A percentile compares a stretch with the other conserved stretches of the same genome.
phyloP scores from a whole-genome alignment of 768 basidiomycete species.

The Podaxis sp. region DNA sequence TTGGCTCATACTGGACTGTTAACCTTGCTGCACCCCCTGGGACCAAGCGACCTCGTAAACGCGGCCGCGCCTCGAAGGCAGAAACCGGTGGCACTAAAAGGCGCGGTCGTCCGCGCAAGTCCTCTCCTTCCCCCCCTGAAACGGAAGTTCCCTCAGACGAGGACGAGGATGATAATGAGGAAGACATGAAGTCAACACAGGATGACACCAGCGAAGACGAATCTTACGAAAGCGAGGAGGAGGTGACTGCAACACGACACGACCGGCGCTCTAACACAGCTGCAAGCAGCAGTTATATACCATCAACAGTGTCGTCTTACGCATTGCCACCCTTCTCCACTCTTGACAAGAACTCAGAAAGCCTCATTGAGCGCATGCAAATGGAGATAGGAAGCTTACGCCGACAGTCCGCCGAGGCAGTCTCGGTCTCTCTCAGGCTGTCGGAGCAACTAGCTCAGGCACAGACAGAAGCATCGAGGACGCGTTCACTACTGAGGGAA shows the following conservation, averaged over 20 bases:
- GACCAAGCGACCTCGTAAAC: constrained; percentile 82
- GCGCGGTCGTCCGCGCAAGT: constrained; percentile 14
- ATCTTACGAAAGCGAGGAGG: constrained; percentile 72
- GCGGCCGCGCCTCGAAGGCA: constrained; percentile 46
- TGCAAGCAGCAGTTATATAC: constrained; percentile 14
- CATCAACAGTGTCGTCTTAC: constrained; percentile 29
- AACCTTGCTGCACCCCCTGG: constrained; percentile 83
- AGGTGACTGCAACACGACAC: constrained; percentile 34
- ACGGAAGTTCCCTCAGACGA: constrained; percentile 28
- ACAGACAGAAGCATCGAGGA: constrained; percentile 58
- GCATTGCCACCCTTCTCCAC: constrained; percentile 45
- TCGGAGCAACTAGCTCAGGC: constrained; percentile 71
- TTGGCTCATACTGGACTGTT: constrained; percentile 91
- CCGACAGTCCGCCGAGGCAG: constrained; percentile 67
- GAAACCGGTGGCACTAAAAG: constrained; percentile 10
- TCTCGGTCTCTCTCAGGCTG: constrained; percentile 61
- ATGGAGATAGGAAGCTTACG: constrained; percentile 64
- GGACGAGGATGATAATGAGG: constrained; percentile 43
- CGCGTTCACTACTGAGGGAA: constrained; percentile 52
- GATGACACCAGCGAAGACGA: constrained; percentile 45
- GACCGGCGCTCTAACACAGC: background rate
- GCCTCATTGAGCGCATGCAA: constrained; percentile 60
- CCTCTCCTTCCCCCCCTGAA: constrained; percentile 11
- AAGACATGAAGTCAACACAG: constrained; percentile 29
- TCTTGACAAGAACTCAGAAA: constrained; percentile 36